A percentile compares a stretch with the other conserved stretches of the same genome.
Conservation (phyloP, 441 rosid genomes). For the Melastoma candidum region DNA sequence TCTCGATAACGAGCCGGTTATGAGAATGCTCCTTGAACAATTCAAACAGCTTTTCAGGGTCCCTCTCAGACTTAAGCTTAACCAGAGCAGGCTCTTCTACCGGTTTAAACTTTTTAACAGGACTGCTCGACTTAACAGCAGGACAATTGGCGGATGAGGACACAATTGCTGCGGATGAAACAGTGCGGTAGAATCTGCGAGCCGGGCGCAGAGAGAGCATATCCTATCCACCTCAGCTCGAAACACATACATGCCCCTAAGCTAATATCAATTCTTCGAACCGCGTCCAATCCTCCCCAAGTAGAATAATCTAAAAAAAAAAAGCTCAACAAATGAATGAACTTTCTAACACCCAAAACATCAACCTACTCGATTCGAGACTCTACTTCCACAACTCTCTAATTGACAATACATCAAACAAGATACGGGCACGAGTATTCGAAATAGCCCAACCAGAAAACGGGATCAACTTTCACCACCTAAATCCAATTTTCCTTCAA, state of each 20-base stretch:
- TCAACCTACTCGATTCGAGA: too few relatives aligned
- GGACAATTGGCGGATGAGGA: slow-evolving; percentile 20
- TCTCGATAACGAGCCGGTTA: slow-evolving; percentile 54
- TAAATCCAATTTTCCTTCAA: too few relatives aligned
- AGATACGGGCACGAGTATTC: too few relatives aligned
- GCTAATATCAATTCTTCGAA: slow-evolving; percentile 12
- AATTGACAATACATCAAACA: too few relatives aligned
- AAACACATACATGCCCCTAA: slow-evolving; percentile 31
- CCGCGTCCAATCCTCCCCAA: too few relatives aligned
- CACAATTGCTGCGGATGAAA: slow-evolving; percentile 5
- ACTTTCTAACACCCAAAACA: too few relatives aligned
- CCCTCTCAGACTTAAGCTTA: slow-evolving; percentile 63
- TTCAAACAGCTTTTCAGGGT: slow-evolving; percentile 62
- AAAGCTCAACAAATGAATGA: too few relatives aligned
- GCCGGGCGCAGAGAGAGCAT: slow-evolving; percentile 54
- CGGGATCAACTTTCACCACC: too few relatives aligned
- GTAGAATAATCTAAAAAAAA: too few relatives aligned
- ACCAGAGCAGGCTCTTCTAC: slow-evolving; percentile 57
- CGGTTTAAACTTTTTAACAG: slow-evolving; percentile 15
- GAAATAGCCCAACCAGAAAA: too few relatives aligned
- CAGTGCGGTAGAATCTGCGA: slow-evolving; percentile 48
- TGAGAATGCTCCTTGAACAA: slow-evolving; percentile 65
- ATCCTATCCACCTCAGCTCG: slow-evolving; percentile 30
- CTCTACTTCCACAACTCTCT: too few relatives aligned
- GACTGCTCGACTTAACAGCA: slow-evolving; percentile 13